phyloP scores from a whole-genome alignment of 2,329 filamentous ascomycete species.

The Exophiala aquamarina region DNA sequence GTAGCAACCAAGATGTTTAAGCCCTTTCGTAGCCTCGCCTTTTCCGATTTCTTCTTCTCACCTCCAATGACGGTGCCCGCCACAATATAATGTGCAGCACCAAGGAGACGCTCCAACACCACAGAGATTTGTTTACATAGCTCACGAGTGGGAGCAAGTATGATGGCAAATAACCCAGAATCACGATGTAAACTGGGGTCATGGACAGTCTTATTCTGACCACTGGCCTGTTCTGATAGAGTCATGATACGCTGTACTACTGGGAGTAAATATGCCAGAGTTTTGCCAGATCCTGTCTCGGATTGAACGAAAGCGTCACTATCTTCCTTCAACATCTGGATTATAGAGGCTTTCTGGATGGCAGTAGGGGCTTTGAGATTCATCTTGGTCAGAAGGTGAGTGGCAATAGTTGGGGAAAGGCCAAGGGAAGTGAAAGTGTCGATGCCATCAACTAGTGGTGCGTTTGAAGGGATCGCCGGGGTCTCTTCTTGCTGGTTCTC shows the following conservation, averaged over 20 bases:
- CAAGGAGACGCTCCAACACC: constrained; percentile 79
- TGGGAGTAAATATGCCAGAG: constrained; percentile 89
- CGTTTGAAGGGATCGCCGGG: constrained; percentile 78
- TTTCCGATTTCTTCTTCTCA: constrained; percentile 78
- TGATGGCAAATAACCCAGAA: constrained; percentile 87
- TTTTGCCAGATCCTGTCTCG: constrained; percentile 96
- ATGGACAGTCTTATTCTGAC: constrained; percentile 35
- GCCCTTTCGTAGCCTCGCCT: constrained; percentile 88
- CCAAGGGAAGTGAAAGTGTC: constrained; percentile 86
- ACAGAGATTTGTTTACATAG: constrained; percentile 89
- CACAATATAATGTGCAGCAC: constrained; percentile 92
- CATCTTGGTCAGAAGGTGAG: constrained; percentile 82
- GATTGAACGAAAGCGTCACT: constrained; percentile 95
- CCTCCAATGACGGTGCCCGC: constrained; percentile 78
- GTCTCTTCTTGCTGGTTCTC: constrained; percentile 44
- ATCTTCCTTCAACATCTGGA: constrained; percentile 75
- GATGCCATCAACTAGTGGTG: constrained; percentile 78
- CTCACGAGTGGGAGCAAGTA: constrained; percentile 92
- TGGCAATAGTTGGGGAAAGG: constrained; percentile 74
- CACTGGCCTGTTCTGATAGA: constrained; percentile 49
- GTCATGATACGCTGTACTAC: constrained; percentile 85
- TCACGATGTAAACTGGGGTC: constrained; percentile 68
- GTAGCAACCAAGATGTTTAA: constrained; percentile 95
- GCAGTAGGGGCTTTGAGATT: constrained; percentile 87
- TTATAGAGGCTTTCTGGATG: constrained; percentile 87